Percentiles rank a stretch among this genome's conserved stretches.
Conservation (phyloP, 805 yeast species). For the Hagleromyces aurorensis region DNA sequence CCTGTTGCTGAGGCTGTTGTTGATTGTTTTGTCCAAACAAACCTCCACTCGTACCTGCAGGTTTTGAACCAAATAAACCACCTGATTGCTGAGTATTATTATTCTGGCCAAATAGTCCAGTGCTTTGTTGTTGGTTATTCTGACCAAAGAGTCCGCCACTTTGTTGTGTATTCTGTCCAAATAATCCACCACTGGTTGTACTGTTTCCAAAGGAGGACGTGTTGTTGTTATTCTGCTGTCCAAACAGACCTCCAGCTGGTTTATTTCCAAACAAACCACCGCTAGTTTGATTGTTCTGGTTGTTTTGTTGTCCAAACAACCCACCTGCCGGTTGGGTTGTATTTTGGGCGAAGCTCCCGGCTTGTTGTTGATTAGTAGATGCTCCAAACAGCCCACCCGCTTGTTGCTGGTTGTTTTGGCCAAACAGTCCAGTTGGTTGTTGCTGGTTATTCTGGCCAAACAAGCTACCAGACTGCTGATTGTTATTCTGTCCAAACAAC, state of each 20-base stretch:
- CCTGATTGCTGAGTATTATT: conserved; percentile 13
- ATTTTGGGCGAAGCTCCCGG: conserved; percentile 21
- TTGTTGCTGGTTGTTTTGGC: conserved; percentile 9
- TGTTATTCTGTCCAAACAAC: conserved; percentile 30
- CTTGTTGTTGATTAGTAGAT: conserved; percentile 17
- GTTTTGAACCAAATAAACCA: conserved; percentile 26
- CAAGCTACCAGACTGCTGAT: conserved; percentile 27
- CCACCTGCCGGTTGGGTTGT: conserved; percentile 17
- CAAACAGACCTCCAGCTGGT: conserved; percentile 32
- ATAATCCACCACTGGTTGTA: conserved; percentile 18
- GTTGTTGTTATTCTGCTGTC: conserved; percentile 21
- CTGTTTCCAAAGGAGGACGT: conserved; percentile 4
- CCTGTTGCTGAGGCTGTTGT: conserved; percentile 21
- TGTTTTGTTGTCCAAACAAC: conserved; percentile 22
- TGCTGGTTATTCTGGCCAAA: conserved; percentile 25
- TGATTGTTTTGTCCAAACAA: conserved; percentile 29
- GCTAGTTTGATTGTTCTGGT: conserved; percentile 8
- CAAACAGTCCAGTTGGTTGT: conserved; percentile 8
- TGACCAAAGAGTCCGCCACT: conserved; percentile 37
- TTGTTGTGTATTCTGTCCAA: conserved; percentile 27
- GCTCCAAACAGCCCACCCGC: conserved; percentile 18
- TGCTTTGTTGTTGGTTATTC: conserved; percentile 19
- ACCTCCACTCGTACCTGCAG: conserved; percentile 22
- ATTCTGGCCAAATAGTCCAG: conserved; percentile 29
- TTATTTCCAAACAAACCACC: conserved; percentile 36